phyloP scores from a whole-genome alignment of 495 filamentous ascomycete genomes.

The Lentithecium fluviatile region DNA sequence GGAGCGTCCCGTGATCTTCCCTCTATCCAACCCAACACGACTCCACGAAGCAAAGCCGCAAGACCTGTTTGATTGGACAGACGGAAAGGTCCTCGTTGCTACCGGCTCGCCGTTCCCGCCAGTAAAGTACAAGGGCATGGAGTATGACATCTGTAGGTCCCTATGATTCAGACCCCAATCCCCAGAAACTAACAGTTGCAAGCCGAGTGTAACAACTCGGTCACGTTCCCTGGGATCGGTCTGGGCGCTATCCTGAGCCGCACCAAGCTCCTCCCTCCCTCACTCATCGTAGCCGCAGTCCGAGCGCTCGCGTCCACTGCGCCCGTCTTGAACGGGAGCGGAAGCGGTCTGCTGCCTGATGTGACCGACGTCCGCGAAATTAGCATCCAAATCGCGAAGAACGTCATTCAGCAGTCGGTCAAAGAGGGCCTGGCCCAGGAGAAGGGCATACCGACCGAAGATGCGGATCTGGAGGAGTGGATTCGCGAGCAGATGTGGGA shows the following conservation, averaged over 20 bases:
- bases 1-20: slow-evolving; percentile 75
- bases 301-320: slow-evolving; percentile 68
- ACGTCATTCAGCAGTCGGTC: slow-evolving; percentile 71
- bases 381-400: slow-evolving; percentile 73
- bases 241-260: slow-evolving; percentile 72
- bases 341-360: slow-evolving; percentile 67
- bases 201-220: slow-evolving; percentile 90
- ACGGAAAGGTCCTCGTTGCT: slow-evolving; percentile 75
- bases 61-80: slow-evolving; percentile 77
- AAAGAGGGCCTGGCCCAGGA: slow-evolving; percentile 65
- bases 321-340: slow-evolving; percentile 62
- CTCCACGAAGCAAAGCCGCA: slow-evolving; percentile 79
- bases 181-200: neutral
- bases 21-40: slow-evolving; percentile 80
- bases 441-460: slow-evolving; percentile 57
- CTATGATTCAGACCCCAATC: neutral
- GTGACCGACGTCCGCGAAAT: slow-evolving; percentile 72
- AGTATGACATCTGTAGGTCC: slow-evolving; percentile 61
- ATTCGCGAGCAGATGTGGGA: slow-evolving; percentile 91
- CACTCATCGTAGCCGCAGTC: slow-evolving; percentile 79
- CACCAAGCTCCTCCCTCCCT: slow-evolving; percentile 62
- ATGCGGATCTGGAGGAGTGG: slow-evolving; percentile 69
- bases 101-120: slow-evolving; percentile 83
- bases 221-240: slow-evolving; percentile 83
- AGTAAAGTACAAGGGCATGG: slow-evolving; percentile 63